Percentiles rank a stretch among this genome's conserved stretches.
phyloP scores from a whole-genome alignment of 192 early-diverging fungal genomes.

The Chytriomyces hyalinus region DNA sequence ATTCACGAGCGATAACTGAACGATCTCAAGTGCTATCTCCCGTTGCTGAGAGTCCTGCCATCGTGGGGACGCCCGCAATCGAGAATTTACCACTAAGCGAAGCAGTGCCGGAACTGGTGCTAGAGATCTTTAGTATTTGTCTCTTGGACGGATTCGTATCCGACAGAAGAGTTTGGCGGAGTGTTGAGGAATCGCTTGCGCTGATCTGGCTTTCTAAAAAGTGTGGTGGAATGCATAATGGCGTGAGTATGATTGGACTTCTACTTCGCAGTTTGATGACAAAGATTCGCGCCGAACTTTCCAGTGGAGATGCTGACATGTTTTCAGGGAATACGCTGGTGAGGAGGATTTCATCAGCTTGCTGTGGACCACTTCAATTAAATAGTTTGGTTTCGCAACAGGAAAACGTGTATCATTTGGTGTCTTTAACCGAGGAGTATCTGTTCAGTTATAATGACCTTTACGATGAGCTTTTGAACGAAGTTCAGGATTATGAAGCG shows the following conservation, averaged over 20 bases:
- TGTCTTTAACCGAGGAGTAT: conserved; percentile 47
- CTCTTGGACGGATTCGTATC: conserved; percentile 46
- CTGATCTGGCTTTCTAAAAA: conserved; percentile 33
- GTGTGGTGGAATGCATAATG: conserved; percentile 16
- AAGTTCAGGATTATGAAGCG: conserved; percentile 30
- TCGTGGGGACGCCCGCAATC: not conserved
- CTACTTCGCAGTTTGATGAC: conserved; percentile 33
- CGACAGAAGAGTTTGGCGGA: conserved; percentile 47
- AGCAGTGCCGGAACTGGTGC: conserved; percentile 22
- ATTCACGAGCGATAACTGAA: no score
- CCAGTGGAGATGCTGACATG: conserved; percentile 23
- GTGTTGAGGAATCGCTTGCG: conserved; percentile 43
- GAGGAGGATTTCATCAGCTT: not conserved
- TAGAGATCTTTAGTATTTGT: conserved; percentile 33
- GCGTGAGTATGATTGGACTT: conserved; percentile 20
- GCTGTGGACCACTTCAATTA: not conserved
- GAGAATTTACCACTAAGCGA: not conserved
- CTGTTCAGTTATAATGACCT: conserved; percentile 54
- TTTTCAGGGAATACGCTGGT: conserved; percentile 41
- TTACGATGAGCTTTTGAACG: conserved; percentile 36
- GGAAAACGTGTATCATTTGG: conserved; percentile 48
- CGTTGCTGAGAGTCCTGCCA: conserved; percentile 23
- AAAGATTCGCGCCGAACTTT: conserved; percentile 36
- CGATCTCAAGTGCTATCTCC: conserved; percentile 1
- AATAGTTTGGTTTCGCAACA: not conserved